These are phyloP conservation scores for Nannochloropsis gaditana DNA, from an alignment of 108 stramenopile species.

Conservation along the genomic window DNA sequence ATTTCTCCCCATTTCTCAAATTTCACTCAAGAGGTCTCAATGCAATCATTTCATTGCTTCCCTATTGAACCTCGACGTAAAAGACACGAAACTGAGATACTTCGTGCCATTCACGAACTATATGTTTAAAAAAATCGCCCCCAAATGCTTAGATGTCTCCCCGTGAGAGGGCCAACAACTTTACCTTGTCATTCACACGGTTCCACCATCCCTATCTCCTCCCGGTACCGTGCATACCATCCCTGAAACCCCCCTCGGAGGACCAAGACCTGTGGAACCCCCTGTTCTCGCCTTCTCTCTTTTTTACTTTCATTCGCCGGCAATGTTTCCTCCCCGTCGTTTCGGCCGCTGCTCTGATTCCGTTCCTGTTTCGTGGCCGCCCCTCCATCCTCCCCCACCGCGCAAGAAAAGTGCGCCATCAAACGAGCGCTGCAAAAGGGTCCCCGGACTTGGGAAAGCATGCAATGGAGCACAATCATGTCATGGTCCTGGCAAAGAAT, in stretches of 20 bases:
- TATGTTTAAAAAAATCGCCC: no score
- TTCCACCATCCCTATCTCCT: slow-evolving; percentile 13
- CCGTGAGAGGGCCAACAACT: no score
- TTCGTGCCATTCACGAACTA: no score
- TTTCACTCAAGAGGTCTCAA: no score
- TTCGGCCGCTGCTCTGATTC: no score
- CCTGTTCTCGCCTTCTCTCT: not conserved
- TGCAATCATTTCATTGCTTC: no score
- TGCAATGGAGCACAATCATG: not conserved
- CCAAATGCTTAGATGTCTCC: no score
- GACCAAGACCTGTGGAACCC: not conserved
- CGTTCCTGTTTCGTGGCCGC: not conserved
- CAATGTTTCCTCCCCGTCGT: not conserved
- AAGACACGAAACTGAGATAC: no score
- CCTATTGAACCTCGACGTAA: no score
- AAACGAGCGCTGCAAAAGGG: not conserved
- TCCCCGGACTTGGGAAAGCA: slow-evolving; percentile 11
- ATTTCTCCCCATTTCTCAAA: no score
- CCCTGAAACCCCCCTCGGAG: not conserved
- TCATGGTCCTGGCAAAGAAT: not conserved
- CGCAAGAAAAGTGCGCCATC: not conserved
- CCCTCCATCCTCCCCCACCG: not conserved
- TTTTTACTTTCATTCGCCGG: not conserved
- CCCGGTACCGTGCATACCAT: not conserved
- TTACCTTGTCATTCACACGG: no score